Evolutionary conservation across 371 early-diverging fungal species (phyloP).

Genomic region (Funneliformis caledonium): DNA sequence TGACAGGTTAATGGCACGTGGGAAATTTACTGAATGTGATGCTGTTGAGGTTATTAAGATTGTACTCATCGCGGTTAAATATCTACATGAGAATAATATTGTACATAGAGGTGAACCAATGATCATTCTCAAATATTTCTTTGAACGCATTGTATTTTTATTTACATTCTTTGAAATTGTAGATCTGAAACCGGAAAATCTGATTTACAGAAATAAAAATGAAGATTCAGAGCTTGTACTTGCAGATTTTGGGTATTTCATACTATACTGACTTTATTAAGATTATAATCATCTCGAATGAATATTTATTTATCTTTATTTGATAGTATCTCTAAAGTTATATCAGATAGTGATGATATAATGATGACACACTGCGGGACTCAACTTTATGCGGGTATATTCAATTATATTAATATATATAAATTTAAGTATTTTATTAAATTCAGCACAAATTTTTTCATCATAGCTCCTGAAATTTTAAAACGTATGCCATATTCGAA

Average conservation of each 20-base stretch:
- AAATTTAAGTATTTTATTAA: neutral
- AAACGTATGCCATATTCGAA: slow-evolving; percentile 68
- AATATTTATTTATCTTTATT: neutral
- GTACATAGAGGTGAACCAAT: slow-evolving; percentile 67
- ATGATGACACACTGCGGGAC: slow-evolving; percentile 65
- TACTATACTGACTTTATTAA: neutral
- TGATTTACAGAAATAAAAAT: slow-evolving; percentile 66
- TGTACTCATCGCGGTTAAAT: slow-evolving; percentile 68
- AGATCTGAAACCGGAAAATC: slow-evolving; percentile 88
- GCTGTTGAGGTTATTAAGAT: slow-evolving; percentile 74
- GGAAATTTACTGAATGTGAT: slow-evolving; percentile 88
- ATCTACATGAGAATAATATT: slow-evolving; percentile 75
- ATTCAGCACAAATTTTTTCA: slow-evolving; percentile 1
- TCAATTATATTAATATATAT: neutral
- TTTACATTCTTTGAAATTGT: neutral
- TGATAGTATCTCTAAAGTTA: slow-evolving; percentile 60
- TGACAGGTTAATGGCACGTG: slow-evolving; percentile 81
- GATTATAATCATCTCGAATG: neutral
- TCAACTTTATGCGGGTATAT: slow-evolving; percentile 52
- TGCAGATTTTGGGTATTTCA: slow-evolving; percentile 68
- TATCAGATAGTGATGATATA: slow-evolving; percentile 54
- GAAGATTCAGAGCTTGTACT: slow-evolving; percentile 66
- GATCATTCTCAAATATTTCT: neutral
- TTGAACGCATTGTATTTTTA: neutral
- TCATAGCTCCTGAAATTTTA: slow-evolving; percentile 83